Evolutionary conservation across 306 rosid species (phyloP).

Genomic region (Rubus idaeus): DNA sequence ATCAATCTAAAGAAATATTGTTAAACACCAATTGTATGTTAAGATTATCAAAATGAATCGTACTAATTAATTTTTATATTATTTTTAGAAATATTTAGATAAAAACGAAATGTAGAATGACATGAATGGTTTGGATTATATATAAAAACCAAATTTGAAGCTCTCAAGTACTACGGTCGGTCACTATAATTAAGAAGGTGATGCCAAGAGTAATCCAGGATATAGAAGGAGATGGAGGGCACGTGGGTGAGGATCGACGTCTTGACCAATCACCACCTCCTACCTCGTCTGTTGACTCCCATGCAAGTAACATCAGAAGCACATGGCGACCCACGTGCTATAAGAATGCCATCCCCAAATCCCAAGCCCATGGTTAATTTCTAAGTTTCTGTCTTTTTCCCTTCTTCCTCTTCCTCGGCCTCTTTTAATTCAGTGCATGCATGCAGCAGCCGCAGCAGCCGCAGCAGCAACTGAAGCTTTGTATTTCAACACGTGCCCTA

Average conservation of each 20-base stretch:
- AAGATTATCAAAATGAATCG: no score
- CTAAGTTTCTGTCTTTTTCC: neutral
- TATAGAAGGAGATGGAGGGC: neutral
- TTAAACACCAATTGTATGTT: no score
- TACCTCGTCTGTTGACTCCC: neutral
- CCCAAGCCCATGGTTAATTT: neutral
- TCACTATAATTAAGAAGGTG: no score
- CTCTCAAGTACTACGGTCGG: no score
- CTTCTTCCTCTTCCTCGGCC: neutral
- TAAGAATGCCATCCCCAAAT: neutral
- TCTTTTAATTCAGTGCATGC: neutral
- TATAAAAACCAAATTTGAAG: no score
- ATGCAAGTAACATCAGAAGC: neutral
- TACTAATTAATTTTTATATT: no score
- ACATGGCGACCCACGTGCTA: neutral
- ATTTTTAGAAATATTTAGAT: no score
- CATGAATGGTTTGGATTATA: no score
- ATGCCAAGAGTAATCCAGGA: no score
- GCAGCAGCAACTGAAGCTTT: neutral
- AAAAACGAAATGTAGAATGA: no score
- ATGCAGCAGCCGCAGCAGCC: neutral
- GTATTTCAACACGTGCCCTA: conserved; percentile 12
- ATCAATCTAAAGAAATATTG: no score
- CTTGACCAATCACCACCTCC: neutral
- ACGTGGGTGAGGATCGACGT: neutral